Base-by-base conservation (phyloP, 2,329 filamentous ascomycete species). In the Diaporthe ilicicola region DNA sequence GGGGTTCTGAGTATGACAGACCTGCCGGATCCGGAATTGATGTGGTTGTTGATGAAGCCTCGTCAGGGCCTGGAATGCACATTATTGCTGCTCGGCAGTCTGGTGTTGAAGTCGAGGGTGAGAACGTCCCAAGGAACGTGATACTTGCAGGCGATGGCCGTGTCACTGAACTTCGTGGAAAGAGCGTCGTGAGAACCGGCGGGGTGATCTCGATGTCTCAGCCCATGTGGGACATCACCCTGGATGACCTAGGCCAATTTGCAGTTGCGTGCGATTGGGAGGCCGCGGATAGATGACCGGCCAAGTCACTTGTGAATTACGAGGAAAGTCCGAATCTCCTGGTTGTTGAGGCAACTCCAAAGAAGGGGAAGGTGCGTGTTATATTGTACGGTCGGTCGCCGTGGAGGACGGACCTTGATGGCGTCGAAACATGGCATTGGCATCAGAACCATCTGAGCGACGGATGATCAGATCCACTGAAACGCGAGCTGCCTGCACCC, bases 251-350 rank as follows among this genome's bases (percentile, higher is more conserved):
- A 42, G 78, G 79, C 3, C 74, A 73, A 4, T 82, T 81, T 78
- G 77, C 74, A 4, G 80, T 83, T 27, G 80, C 79, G 24, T 82
- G 80, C 65, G 79, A 82, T 61, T 83, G 81, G 81, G 77, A 76
- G 55, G 73, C 73, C n/a, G 51, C 19, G 17, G 42, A n/a, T 8
- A 37, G 51, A 4, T 65, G 39, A 70, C 10, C 4, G n/a, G 53
- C 1, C 53, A 50, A 27, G 10, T 7, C 44, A 22, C 44, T 48
- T 12, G 7, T 4, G 15, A 37, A n/a, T 7, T 13, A 22, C 27
- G 13, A 64, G 59, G 59, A 50, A 64, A 29, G 59, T 48, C 4
- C 53, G 15, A 50, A n/a, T 2, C 29, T 15, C 22, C 42, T 15
- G 12, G 15, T 1, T 17, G 17, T 27, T 9, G n/a, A 39, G 42